phyloP scores from a whole-genome alignment of 805 yeast species.

The Hanseniaspora taiwanica region DNA sequence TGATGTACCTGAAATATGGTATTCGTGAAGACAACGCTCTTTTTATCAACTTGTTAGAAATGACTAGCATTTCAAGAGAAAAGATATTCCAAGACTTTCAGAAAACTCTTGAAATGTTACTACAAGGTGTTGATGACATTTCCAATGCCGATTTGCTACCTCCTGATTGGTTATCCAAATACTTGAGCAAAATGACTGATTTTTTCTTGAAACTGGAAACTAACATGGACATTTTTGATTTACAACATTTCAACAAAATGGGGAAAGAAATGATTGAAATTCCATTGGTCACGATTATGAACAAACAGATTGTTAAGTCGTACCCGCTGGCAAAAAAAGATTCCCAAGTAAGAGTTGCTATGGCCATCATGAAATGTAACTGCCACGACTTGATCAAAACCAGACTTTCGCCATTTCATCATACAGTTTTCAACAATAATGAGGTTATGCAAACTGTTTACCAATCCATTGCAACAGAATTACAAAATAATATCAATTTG shows the following conservation, averaged over 20 bases:
- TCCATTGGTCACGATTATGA: conserved; percentile 21
- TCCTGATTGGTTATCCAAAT: conserved; percentile 74
- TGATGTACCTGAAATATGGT: conserved; percentile 46
- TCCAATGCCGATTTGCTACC: conserved; percentile 47
- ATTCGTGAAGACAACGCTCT: conserved; percentile 13
- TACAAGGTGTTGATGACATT: conserved; percentile 16
- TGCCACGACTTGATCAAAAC: conserved; percentile 49
- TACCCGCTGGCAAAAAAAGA: conserved; percentile 20
- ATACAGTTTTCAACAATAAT: conserved; percentile 23
- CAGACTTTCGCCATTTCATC: conserved; percentile 29
- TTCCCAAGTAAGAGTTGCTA: conserved; percentile 13
- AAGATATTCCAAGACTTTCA: conserved; percentile 12
- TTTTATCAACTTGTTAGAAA: conserved; percentile 10
- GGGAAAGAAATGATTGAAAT: conserved; percentile 33
- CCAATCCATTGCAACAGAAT: conserved; percentile 22
- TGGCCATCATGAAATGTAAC: conserved; percentile 37
- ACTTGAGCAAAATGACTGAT: conserved; percentile 33
- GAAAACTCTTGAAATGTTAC: background rate
- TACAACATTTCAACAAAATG: conserved; percentile 23
- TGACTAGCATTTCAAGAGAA: conserved; percentile 12
- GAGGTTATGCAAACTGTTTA: conserved; percentile 14
- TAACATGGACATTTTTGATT: conserved; percentile 10
- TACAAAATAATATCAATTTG: conserved; percentile 13
- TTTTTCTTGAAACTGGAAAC: conserved; percentile 43
- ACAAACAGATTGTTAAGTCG: conserved; percentile 17